Evolutionary conservation across 2,329 filamentous ascomycete species (phyloP), one percentile per base, ranked within the genome.

Genomic region (Corniculantispora saksenae): DNA sequence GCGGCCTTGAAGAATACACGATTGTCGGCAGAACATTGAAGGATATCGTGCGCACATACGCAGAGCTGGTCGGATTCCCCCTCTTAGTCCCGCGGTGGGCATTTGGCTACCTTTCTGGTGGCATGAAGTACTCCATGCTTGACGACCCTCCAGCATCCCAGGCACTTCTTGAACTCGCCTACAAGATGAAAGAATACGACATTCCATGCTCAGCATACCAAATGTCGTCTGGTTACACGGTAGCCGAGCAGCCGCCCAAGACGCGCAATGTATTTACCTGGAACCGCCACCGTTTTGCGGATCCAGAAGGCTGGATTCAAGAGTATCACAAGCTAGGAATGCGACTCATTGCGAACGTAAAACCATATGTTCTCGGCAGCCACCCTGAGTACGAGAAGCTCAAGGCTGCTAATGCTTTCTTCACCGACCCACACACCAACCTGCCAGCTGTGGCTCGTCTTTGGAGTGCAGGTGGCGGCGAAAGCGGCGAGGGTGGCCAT

Each of bases 181-280:
- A 78, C 17, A 88, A 88, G 72, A 79, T 89, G 68, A 84, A 86
- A 72, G 78, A 86, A 69, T 80, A 91, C 67, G 88, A 86, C 32
- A 91, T 91, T 58, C 89, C 89, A 2, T 90, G 88, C 70, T 91
- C 88, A 0, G 89, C 86, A 0, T 89, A 90, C 72, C 89, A 91
- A 72, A 89, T 91, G 88, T 89, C 85, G 27, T 90, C 87, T 0
- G 90, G 90, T 0, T 92, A 92, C 72, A 91, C 89, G 0, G 85
- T 92, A 3, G 84, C 89, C 0, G 87, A 90, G 69, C 81, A 79
- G 0, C 84, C 86, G 63, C 89, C 90, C 1, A 91, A 91, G 75
- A 90, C 89, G 0, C 80, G 90, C 64, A 91, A 90, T 66, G 89
- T 91, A 3, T 89, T 86, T 89, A 78, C 87, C 0, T 93, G 90